Evolutionary conservation across 495 filamentous ascomycete genomes (phyloP).

Genomic region (Barbatosphaeria neglecta): DNA sequence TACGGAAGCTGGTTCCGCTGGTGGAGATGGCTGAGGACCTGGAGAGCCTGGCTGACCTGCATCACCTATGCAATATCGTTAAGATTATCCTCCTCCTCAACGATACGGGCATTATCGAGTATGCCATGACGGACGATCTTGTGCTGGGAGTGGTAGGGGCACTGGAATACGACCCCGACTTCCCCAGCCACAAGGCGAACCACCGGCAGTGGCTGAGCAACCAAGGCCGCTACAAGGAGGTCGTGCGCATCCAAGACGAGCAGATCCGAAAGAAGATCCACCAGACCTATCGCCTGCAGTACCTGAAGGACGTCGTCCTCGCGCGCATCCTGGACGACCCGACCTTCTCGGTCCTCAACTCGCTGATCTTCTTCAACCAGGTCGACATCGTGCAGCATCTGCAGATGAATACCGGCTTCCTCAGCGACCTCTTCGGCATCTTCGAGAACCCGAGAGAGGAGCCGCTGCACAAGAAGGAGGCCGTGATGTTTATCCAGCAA

Average conservation of each 20-base stretch:
- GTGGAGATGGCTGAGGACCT: constrained; percentile 82
- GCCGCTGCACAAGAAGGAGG: constrained; percentile 74
- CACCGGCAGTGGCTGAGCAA: constrained; percentile 87
- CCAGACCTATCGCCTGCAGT: constrained; percentile 88
- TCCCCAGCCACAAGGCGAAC: constrained; percentile 96
- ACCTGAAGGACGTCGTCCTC: constrained; percentile 96
- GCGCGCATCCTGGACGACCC: constrained; percentile 94
- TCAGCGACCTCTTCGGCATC: constrained; percentile 83
- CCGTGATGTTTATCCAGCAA: constrained; percentile 91
- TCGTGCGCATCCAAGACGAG: constrained; percentile 77
- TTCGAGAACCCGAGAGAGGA: constrained; percentile 57
- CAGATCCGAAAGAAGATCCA: constrained; percentile 83
- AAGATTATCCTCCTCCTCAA: constrained; percentile 91
- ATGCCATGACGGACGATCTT: constrained; percentile 78
- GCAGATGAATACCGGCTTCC: constrained; percentile 62
- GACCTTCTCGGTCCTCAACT: constrained; percentile 95
- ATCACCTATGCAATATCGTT: constrained; percentile 94
- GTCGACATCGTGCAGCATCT: constrained; percentile 94
- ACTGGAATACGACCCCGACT: constrained; percentile 96
- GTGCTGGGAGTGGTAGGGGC: constrained; percentile 92
- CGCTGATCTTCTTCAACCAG: constrained; percentile 96
- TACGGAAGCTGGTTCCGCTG: constrained; percentile 72
- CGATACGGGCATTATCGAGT: constrained; percentile 86
- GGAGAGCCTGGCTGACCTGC: constrained; percentile 74
- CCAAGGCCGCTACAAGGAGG: constrained; percentile 86